Percentiles rank a stretch among this genome's conserved stretches.
Conservation (phyloP, 495 filamentous ascomycete genomes). For the Xylaria telfairii region DNA sequence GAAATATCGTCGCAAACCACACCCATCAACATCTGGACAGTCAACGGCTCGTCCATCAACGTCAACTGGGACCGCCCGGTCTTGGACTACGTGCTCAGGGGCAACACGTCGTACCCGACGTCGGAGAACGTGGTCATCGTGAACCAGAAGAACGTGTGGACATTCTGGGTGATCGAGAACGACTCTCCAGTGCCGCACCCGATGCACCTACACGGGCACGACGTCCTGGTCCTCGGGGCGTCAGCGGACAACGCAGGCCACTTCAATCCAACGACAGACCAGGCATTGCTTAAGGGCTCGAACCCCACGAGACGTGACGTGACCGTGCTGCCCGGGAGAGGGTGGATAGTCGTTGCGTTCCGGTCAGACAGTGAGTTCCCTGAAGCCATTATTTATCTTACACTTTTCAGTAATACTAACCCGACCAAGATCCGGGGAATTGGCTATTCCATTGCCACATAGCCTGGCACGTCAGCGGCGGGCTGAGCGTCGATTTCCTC, state of each 20-base stretch:
- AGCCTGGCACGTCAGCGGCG: conserved; percentile 52
- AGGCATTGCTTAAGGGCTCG: conserved; percentile 36
- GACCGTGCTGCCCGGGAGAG: conserved; percentile 57
- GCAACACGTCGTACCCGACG: conserved; percentile 44
- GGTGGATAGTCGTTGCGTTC: conserved; percentile 58
- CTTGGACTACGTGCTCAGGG: conserved; percentile 43
- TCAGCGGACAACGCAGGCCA: conserved; percentile 40
- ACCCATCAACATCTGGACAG: conserved; percentile 47
- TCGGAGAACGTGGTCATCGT: conserved; percentile 47
- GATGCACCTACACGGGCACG: conserved; percentile 64
- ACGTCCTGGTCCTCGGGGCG: conserved; percentile 63
- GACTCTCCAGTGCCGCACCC: conserved; percentile 55
- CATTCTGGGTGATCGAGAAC: conserved; percentile 59
- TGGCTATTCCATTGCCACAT: conserved; percentile 64
- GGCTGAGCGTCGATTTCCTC: conserved; percentile 55
- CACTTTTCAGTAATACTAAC: too few species aligned
- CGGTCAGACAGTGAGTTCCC: conserved; percentile 59
- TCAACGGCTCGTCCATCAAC: conserved; percentile 47
- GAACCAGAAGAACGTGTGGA: conserved; percentile 50
- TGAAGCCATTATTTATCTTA: too few species aligned
- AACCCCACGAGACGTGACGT: conserved; percentile 67
- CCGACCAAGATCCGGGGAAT: conserved; percentile 60
- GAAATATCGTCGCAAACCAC: conserved; percentile 32
- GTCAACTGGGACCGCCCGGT: conserved; percentile 53
- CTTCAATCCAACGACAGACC: conserved; percentile 43